These are phyloP conservation scores for Wickerhamomyces hampshirensis DNA, from an alignment of 805 yeast species.

Conservation along the genomic window DNA sequence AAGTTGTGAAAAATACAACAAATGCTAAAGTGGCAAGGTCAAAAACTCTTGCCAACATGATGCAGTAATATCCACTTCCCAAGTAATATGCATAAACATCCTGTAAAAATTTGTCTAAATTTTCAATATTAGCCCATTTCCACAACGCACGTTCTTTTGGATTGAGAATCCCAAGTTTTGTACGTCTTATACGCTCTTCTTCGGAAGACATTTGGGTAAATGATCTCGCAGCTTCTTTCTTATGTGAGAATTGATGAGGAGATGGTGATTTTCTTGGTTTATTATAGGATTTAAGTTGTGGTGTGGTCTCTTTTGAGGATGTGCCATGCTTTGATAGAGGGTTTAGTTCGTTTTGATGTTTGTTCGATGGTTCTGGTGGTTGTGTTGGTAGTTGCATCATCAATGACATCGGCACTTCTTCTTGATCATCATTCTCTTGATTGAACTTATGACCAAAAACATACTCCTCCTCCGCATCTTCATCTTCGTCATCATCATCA, in stretches of 20 bases:
- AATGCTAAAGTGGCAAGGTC: slow-evolving; percentile 75
- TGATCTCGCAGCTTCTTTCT: slow-evolving; percentile 5
- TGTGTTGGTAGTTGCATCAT: slow-evolving; percentile 14
- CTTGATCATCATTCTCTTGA: slow-evolving; percentile 22
- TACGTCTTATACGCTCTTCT: slow-evolving; percentile 23
- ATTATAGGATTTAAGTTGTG: not conserved
- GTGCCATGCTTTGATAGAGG: too few relatives aligned
- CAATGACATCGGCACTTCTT: slow-evolving; percentile 19
- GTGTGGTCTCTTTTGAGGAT: not conserved
- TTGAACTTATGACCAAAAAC: too few relatives aligned
- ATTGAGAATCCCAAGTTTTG: slow-evolving; percentile 39
- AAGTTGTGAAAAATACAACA: slow-evolving; percentile 74
- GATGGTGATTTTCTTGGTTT: not conserved
- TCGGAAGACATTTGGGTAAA: slow-evolving; percentile 4
- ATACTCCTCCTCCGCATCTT: slow-evolving; percentile 11
- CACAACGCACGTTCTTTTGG: slow-evolving; percentile 80
- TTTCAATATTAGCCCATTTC: slow-evolving; percentile 95
- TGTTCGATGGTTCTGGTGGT: not conserved
- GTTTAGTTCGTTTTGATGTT: not conserved
- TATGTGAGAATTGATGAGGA: slow-evolving; percentile 10
- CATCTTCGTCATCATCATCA: not conserved
- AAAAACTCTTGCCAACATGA: slow-evolving; percentile 57
- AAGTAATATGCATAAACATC: slow-evolving; percentile 81
- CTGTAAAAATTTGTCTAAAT: slow-evolving; percentile 78
- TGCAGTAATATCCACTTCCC: slow-evolving; percentile 81